These are phyloP conservation scores for Colletotrichum simmondsii DNA, from an alignment of 2,329 filamentous ascomycete species.

Conservation along the genomic window DNA sequence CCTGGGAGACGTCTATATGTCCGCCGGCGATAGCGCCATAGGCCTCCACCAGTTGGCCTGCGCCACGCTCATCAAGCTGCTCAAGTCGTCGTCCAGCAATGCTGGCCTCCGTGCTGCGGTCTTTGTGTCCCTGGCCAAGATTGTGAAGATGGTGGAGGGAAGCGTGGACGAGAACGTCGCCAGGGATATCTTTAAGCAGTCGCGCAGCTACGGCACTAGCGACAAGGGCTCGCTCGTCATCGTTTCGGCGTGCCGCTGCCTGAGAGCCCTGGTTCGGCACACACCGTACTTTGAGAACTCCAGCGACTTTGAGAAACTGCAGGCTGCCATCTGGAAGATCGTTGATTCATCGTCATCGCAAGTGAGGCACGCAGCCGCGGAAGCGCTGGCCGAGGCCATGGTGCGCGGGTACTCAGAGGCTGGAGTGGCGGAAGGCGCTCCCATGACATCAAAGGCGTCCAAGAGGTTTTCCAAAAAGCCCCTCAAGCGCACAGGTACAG, in stretches of 20 bases:
- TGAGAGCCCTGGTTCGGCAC: slow-evolving; percentile 77
- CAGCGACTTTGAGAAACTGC: slow-evolving; percentile 90
- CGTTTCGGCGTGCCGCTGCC: slow-evolving; percentile 80
- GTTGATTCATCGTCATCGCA: slow-evolving; percentile 81
- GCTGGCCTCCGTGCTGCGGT: slow-evolving; percentile 84
- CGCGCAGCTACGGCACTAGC: slow-evolving; percentile 76
- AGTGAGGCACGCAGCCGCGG: slow-evolving; percentile 87
- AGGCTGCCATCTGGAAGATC: slow-evolving; percentile 84
- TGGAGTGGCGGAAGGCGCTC: slow-evolving; percentile 53
- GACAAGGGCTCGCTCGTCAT: slow-evolving; percentile 90
- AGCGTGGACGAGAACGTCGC: slow-evolving; percentile 86
- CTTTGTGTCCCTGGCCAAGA: slow-evolving; percentile 79
- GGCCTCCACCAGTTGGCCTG: slow-evolving; percentile 82
- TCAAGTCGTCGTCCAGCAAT: slow-evolving; percentile 84
- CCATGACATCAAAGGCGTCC: slow-evolving; percentile 63
- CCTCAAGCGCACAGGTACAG: slow-evolving; percentile 68
- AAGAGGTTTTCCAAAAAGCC: slow-evolving; percentile 75
- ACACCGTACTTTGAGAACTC: slow-evolving; percentile 89
- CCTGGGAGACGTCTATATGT: slow-evolving; percentile 87
- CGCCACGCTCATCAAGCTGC: slow-evolving; percentile 77
- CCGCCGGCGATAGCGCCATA: slow-evolving; percentile 94
- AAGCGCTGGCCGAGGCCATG: slow-evolving; percentile 84
- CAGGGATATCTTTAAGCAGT: slow-evolving; percentile 95
- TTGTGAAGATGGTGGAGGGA: slow-evolving; percentile 77
- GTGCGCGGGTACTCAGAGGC: slow-evolving; percentile 82